These are phyloP conservation scores for Komagataella pastoris DNA, from an alignment of 805 yeast genomes.

Conservation along the genomic window DNA sequence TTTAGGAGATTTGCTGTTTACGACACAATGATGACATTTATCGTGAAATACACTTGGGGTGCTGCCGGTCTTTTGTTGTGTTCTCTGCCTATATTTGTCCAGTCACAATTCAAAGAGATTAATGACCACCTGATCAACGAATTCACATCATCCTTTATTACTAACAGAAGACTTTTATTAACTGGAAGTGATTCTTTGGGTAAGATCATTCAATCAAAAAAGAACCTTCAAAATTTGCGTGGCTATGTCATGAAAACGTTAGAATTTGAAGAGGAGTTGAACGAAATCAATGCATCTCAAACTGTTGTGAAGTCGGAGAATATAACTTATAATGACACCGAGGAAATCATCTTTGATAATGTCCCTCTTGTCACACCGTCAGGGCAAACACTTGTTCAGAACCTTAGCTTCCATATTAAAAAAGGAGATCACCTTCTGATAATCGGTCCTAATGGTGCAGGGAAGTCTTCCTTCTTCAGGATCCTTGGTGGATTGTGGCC, in stretches of 20 bases:
- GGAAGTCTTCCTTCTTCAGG: slow-evolving; percentile 85
- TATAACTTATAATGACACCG: slow-evolving; percentile 23
- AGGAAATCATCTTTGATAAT: slow-evolving; percentile 55
- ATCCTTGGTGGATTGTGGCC: slow-evolving; percentile 94
- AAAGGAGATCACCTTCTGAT: slow-evolving; percentile 79
- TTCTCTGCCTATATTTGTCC: slow-evolving; percentile 69
- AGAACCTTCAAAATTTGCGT: slow-evolving; percentile 67
- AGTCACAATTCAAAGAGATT: slow-evolving; percentile 22
- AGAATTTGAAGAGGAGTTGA: slow-evolving; percentile 53
- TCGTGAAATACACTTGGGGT: slow-evolving; percentile 90
- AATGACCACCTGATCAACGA: slow-evolving; percentile 19
- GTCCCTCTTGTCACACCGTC: slow-evolving; percentile 84
- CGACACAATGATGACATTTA: slow-evolving; percentile 76
- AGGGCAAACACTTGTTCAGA: slow-evolving; percentile 55
- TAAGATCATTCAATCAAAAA: slow-evolving; percentile 71
- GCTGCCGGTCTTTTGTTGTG: slow-evolving; percentile 86
- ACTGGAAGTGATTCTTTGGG: slow-evolving; percentile 85
- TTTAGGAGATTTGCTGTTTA: slow-evolving; percentile 62
- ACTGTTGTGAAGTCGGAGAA: slow-evolving; percentile 19
- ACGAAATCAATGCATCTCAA: slow-evolving; percentile 23
- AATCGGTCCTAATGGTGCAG: slow-evolving; percentile 95
- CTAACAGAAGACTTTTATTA: slow-evolving; percentile 72
- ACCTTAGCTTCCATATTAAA: slow-evolving; percentile 56
- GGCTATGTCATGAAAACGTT: slow-evolving; percentile 73
- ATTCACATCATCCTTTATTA: slow-evolving; percentile 64